These are phyloP conservation scores for Colletotrichum sp. DNA, from an alignment of 2,329 filamentous ascomycete genomes.

Conservation along the genomic window DNA sequence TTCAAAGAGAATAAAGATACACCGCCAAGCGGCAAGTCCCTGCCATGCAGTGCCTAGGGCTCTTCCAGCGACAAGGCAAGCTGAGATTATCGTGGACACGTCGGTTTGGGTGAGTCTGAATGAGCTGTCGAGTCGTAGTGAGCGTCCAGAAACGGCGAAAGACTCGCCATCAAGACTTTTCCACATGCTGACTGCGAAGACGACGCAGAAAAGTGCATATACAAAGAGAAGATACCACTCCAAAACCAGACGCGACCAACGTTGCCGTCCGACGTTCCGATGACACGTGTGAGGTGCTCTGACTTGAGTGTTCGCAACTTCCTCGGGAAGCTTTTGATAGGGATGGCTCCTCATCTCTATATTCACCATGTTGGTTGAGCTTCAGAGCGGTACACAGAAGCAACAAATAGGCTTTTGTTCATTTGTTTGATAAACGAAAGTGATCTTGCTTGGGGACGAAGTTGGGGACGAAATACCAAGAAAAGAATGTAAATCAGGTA, in stretches of 20 bases:
- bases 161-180: background rate
- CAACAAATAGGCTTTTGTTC: no score
- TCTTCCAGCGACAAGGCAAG: background rate
- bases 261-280: fast-evolving
- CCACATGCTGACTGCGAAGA: background rate
- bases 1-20: background rate
- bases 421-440: no score
- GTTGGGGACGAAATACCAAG: no score
- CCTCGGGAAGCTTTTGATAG: background rate
- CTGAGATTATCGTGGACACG: background rate
- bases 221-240: background rate
- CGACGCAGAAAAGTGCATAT: background rate
- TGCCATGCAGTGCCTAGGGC: background rate
- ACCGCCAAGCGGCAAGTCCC: background rate
- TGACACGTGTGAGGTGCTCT: background rate
- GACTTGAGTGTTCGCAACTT: background rate
- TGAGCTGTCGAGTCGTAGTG: background rate
- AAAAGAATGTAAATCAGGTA: no score
- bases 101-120: background rate
- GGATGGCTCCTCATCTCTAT: no score
- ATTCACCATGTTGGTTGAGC: no score
- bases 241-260: background rate
- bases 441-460: no score
- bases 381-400: no score
- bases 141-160: background rate